phyloP scores from a whole-genome alignment of 257 asterid species.

The Cinchona pubescens region DNA sequence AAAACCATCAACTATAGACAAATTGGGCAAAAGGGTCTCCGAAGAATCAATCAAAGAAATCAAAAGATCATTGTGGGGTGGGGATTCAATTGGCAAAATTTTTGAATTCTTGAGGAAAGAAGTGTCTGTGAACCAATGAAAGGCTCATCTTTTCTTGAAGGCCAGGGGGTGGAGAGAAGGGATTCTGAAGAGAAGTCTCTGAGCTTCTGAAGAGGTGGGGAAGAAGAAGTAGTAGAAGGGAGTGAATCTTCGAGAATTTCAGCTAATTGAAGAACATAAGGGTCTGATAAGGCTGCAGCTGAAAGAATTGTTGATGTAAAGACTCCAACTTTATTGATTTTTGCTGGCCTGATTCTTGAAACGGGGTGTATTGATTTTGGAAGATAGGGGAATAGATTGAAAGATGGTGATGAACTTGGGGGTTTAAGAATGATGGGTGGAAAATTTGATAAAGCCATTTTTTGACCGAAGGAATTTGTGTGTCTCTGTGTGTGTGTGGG shows the following conservation, averaged over 20 bases:
- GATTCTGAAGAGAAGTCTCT: constrained; percentile 65
- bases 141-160: constrained; percentile 81
- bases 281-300: constrained; percentile 71
- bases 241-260: constrained; percentile 81
- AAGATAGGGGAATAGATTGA: constrained; percentile 17
- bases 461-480: constrained; percentile 7
- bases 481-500: background rate
- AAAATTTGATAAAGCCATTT: constrained; percentile 47
- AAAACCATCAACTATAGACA: constrained; percentile 71
- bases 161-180: constrained; percentile 89
- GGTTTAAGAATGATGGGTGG: constrained; percentile 14
- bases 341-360: constrained; percentile 27
- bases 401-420: constrained; percentile 13
- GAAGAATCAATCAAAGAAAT: constrained; percentile 24
- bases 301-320: constrained; percentile 18
- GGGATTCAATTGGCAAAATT: constrained; percentile 51
- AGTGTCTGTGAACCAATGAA: constrained; percentile 80
- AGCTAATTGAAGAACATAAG: constrained; percentile 79
- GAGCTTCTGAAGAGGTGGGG: constrained; percentile 62
- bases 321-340: constrained; percentile 29
- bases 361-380: constrained; percentile 29
- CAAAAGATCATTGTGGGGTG: constrained; percentile 21
- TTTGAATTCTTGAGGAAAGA: constrained; percentile 68
- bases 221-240: constrained; percentile 43
- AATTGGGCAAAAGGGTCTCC: constrained; percentile 48